Evolutionary conservation across 2,329 filamentous ascomycete species (phyloP).

Genomic region (Penicillium nordicum): DNA sequence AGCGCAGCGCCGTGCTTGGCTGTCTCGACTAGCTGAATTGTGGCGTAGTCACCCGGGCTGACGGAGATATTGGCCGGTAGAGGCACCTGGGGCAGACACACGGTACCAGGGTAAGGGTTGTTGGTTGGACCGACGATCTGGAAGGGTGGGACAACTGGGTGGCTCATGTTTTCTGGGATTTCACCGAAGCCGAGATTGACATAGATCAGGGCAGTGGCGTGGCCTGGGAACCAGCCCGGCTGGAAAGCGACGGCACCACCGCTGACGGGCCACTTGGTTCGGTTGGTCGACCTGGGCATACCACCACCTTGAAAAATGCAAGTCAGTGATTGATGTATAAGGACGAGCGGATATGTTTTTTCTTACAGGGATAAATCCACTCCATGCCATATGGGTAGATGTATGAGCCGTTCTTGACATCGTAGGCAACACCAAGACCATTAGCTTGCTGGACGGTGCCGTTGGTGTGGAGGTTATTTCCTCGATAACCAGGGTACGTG

Average conservation of each 20-base stretch:
- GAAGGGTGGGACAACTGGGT: slow-evolving; percentile 75
- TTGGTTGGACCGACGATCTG: slow-evolving; percentile 78
- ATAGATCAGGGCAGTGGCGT: slow-evolving; percentile 77
- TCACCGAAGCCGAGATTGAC: slow-evolving; percentile 86
- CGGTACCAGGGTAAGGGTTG: slow-evolving; percentile 77
- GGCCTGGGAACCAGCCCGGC: slow-evolving; percentile 94
- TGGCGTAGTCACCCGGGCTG: slow-evolving; percentile 79
- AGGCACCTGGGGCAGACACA: slow-evolving; percentile 87
- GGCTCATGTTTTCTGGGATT: slow-evolving; percentile 81
- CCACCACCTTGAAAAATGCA: slow-evolving; percentile 68
- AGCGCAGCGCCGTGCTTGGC: slow-evolving; percentile 80
- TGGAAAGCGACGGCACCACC: slow-evolving; percentile 89
- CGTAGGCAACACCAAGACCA: slow-evolving; percentile 46
- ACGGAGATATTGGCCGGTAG: slow-evolving; percentile 69
- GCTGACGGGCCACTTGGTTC: slow-evolving; percentile 84
- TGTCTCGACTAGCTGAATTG: slow-evolving; percentile 81
- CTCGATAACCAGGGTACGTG: slow-evolving; percentile 81
- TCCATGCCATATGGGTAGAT: slow-evolving; percentile 84
- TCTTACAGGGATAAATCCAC: slow-evolving; percentile 91
- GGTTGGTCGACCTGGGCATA: slow-evolving; percentile 70
- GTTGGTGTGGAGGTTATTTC: slow-evolving; percentile 79
- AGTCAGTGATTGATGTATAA: background rate
- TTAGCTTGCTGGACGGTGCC: slow-evolving; percentile 51
- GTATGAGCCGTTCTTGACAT: slow-evolving; percentile 41
- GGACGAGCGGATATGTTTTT: background rate